A percentile compares a stretch with the other conserved stretches of the same genome.
Conservation (phyloP, 306 rosid genomes). For the Gynostemma pentaphyllum region DNA sequence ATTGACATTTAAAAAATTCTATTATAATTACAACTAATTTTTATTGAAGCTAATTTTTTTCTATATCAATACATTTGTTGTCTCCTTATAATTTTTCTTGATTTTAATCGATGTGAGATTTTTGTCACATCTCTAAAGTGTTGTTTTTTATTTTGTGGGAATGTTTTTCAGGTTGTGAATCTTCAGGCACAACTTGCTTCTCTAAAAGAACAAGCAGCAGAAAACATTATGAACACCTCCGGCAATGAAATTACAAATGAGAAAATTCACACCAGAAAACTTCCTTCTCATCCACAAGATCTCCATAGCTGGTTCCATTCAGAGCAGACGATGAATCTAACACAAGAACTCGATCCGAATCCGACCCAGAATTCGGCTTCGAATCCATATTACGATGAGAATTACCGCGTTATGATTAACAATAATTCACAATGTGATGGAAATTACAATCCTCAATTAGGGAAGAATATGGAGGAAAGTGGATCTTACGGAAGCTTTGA, state of each 20-base stretch:
- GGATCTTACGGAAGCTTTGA: slow-evolving; percentile 61
- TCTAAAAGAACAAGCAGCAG: slow-evolving; percentile 69
- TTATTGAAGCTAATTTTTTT: too few species aligned
- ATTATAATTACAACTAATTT: too few species aligned
- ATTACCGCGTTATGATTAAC: slow-evolving; percentile 13
- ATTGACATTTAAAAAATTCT: too few species aligned
- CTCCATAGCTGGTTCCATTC: slow-evolving; percentile 40
- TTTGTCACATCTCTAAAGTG: not conserved
- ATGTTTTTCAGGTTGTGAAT: slow-evolving; percentile 56
- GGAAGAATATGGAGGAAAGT: slow-evolving; percentile 30
- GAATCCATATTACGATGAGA: slow-evolving; percentile 30
- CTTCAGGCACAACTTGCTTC: slow-evolving; percentile 79
- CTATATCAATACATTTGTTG: too few species aligned
- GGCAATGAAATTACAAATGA: slow-evolving; percentile 43
- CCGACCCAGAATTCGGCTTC: slow-evolving; percentile 19
- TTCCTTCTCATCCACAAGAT: slow-evolving; percentile 30
- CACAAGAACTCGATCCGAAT: slow-evolving; percentile 29
- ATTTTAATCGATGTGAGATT: too few species aligned
- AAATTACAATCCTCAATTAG: slow-evolving; percentile 32
- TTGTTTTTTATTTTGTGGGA: not conserved
- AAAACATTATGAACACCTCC: slow-evolving; percentile 34
- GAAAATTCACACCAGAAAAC: slow-evolving; percentile 23
- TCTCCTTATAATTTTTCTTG: too few species aligned
- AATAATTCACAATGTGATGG: slow-evolving; percentile 38
- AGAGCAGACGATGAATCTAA: slow-evolving; percentile 24